Evolutionary conservation across 179 eudicot species (phyloP).

Genomic region (Silene noctiflora): DNA sequence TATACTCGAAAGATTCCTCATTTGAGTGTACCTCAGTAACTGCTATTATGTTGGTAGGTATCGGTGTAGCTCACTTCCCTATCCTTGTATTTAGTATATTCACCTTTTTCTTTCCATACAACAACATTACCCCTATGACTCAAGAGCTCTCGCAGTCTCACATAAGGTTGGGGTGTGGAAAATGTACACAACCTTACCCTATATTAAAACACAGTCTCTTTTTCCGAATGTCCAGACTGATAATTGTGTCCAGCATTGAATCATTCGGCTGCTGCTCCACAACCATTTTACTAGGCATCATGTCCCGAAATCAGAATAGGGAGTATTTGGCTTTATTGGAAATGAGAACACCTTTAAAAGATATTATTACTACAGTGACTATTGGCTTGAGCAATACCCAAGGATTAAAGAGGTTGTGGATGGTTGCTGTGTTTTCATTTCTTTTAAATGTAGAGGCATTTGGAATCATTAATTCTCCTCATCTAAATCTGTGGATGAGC

Average conservation of each 20-base stretch:
- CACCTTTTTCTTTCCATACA: not conserved
- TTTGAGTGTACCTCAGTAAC: not conserved
- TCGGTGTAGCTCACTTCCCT: not conserved
- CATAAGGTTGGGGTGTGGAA: too few species aligned
- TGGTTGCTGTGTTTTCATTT: slow-evolving; percentile 14
- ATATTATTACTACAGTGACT: not conserved
- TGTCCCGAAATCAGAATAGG: too few species aligned
- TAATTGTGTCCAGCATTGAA: too few species aligned
- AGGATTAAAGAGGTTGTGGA: not conserved
- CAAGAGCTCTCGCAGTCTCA: too few species aligned
- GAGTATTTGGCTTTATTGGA: too few species aligned
- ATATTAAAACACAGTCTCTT: too few species aligned
- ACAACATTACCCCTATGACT: too few species aligned
- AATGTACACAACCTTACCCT: too few species aligned
- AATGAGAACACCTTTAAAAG: not conserved
- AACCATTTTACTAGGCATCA: too few species aligned
- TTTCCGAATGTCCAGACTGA: too few species aligned
- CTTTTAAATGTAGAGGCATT: slow-evolving; percentile 9
- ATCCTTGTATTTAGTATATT: not conserved
- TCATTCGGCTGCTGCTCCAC: too few species aligned
- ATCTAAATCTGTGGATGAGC: slow-evolving; percentile 3
- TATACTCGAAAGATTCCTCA: not conserved
- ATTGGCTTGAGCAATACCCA: not conserved
- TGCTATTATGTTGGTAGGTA: not conserved
- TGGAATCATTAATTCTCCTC: not conserved